Evolutionary conservation across 202 grass and related monocot genomes (phyloP).

Genomic region (Hordeum pubiflorum): DNA sequence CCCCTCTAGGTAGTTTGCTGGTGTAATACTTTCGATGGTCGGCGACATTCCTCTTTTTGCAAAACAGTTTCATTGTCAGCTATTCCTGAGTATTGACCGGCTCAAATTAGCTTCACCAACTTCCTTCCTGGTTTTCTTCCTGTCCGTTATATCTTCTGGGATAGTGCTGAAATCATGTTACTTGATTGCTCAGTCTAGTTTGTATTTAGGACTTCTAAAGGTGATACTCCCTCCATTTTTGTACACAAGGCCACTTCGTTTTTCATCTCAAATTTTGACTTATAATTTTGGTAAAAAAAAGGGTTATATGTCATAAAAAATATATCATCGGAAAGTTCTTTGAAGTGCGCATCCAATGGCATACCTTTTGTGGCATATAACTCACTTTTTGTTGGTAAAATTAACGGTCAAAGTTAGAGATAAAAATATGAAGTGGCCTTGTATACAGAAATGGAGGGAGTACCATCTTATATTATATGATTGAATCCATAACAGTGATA

Average conservation of each 20-base stretch:
- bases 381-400: too few species aligned
- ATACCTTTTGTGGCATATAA: too few species aligned
- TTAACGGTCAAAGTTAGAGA: too few species aligned
- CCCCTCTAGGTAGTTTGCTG: background rate
- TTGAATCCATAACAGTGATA: background rate
- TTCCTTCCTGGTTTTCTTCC: background rate
- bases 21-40: background rate
- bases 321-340: too few species aligned
- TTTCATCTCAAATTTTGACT: too few species aligned
- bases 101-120: background rate
- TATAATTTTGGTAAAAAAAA: too few species aligned
- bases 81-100: background rate
- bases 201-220: background rate
- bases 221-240: too few species aligned
- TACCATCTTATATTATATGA: background rate
- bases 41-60: background rate
- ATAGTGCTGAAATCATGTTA: background rate
- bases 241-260: too few species aligned
- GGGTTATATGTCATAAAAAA: too few species aligned
- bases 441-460: too few species aligned
- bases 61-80: background rate
- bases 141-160: background rate
- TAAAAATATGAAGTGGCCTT: too few species aligned
- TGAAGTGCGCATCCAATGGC: too few species aligned
- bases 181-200: background rate